A percentile compares a stretch with the other conserved stretches of the same genome.
Evolutionary conservation across 495 filamentous ascomycete genomes (phyloP).

Genomic region (Neurospora tetraspora): DNA sequence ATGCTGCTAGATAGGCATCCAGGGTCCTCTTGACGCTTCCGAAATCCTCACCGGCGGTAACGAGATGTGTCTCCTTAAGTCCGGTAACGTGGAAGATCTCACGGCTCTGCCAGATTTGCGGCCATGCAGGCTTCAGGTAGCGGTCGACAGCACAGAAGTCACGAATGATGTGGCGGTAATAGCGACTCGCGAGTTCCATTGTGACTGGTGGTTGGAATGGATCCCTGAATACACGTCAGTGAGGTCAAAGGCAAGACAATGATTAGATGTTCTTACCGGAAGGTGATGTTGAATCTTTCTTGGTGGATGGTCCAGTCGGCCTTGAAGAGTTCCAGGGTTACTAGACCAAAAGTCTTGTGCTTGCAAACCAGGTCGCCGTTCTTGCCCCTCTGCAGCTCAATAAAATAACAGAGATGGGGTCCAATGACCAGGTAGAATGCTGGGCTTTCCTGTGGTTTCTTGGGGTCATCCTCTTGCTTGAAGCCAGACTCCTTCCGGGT

Average conservation of each 20-base stretch:
- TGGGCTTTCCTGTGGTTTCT: conserved; percentile 66
- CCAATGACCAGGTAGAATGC: conserved; percentile 83
- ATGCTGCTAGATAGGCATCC: conserved; percentile 76
- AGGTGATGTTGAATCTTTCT: conserved; percentile 78
- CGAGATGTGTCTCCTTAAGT: conserved; percentile 38
- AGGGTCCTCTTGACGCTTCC: conserved; percentile 74
- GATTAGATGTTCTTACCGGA: conserved; percentile 45
- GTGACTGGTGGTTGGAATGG: conserved; percentile 54
- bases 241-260: background rate
- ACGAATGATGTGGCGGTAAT: conserved; percentile 66
- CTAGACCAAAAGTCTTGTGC: conserved; percentile 51
- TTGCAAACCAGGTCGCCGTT: conserved; percentile 38
- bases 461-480: conserved; percentile 34
- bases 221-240: conserved; percentile 33
- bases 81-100: conserved; percentile 55
- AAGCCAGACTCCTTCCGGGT: conserved; percentile 31
- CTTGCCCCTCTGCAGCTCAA: conserved; percentile 48
- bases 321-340: conserved; percentile 50
- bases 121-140: conserved; percentile 76
- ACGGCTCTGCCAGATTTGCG: conserved; percentile 56
- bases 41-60: conserved; percentile 61
- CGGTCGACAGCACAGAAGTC: conserved; percentile 63
- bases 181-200: conserved; percentile 69
- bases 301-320: conserved; percentile 44
- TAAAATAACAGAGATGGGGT: conserved; percentile 69